Percentiles rank a stretch among this genome's conserved stretches.
phyloP scores from a whole-genome alignment of 1,284 basidiomycete species.

The Laetiporus sulphureus region DNA sequence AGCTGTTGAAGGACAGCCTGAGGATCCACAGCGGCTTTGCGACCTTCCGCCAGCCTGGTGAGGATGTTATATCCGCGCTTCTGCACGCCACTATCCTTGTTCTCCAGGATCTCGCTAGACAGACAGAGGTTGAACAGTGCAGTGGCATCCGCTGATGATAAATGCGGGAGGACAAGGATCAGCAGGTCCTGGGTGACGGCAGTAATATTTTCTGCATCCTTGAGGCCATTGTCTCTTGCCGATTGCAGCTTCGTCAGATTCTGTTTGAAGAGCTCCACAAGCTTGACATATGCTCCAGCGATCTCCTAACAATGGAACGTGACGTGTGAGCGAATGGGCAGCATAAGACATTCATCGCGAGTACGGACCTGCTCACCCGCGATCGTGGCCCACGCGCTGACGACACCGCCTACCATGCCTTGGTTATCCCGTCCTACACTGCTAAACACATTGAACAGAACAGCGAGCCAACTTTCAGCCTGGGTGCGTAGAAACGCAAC shows the following conservation, averaged over 20 bases:
- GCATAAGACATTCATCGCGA: slow-evolving; percentile 2
- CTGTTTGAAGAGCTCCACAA: slow-evolving; percentile 71
- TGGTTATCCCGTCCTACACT: slow-evolving; percentile 74
- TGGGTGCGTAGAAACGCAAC: slow-evolving; percentile 72
- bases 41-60: slow-evolving; percentile 61
- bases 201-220: slow-evolving; percentile 46
- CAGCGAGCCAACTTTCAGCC: slow-evolving; percentile 89
- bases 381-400: slow-evolving; percentile 82
- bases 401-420: slow-evolving; percentile 84
- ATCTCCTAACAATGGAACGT: slow-evolving; percentile 60
- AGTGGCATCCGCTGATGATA: slow-evolving; percentile 55
- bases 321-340: too few species aligned
- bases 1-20: slow-evolving; percentile 58
- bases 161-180: slow-evolving; percentile 75
- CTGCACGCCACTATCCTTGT: slow-evolving; percentile 84
- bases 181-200: slow-evolving; percentile 90
- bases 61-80: slow-evolving; percentile 94
- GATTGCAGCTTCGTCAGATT: slow-evolving; percentile 45
- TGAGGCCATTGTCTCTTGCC: slow-evolving; percentile 29
- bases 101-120: slow-evolving; percentile 53
- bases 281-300: slow-evolving; percentile 74
- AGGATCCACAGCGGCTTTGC: slow-evolving; percentile 49
- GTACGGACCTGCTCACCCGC: slow-evolving; percentile 59
- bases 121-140: slow-evolving; percentile 63
- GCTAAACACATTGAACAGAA: slow-evolving; percentile 96